These are phyloP conservation scores for Xylariaceae sp. DNA, from an alignment of 2,329 filamentous ascomycete genomes.

Conservation along the genomic window DNA sequence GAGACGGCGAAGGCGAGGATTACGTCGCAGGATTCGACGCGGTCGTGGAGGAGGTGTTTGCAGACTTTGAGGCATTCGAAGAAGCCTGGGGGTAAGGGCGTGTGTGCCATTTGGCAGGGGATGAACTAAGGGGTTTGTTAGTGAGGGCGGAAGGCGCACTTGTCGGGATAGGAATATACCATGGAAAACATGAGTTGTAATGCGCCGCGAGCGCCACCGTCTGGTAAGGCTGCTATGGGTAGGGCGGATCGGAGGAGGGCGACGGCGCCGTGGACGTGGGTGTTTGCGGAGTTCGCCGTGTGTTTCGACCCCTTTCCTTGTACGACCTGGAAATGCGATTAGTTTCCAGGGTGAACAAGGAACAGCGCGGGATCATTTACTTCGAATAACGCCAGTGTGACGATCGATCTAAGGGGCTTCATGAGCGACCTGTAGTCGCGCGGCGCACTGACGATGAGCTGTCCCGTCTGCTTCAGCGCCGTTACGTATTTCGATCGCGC, in stretches of 20 bases:
- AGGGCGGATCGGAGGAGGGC: constrained; percentile 49
- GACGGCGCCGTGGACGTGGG: constrained; percentile 55
- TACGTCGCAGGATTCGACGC: constrained; percentile 37
- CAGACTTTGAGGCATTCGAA: constrained; percentile 41
- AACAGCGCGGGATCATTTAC: constrained; percentile 37
- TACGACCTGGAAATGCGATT: constrained; percentile 27
- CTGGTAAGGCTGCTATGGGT: constrained; percentile 35
- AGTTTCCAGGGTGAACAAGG: constrained; percentile 9
- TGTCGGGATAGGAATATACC: constrained; percentile 32
- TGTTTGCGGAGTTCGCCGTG: constrained; percentile 47
- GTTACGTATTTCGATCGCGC: constrained; percentile 50
- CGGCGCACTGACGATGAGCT: constrained; percentile 36
- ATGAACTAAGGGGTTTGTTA: constrained; percentile 38
- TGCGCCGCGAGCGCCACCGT: constrained; percentile 47
- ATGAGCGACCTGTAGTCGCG: constrained; percentile 34
- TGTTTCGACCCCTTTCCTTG: constrained; percentile 43
- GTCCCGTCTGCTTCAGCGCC: constrained; percentile 45
- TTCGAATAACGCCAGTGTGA: constrained; percentile 58
- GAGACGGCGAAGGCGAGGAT: constrained; percentile 39
- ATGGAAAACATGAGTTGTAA: constrained; percentile 53
- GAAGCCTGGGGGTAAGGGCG: constrained; percentile 38
- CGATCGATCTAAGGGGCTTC: constrained; percentile 44
- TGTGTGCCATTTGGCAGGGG: constrained; percentile 38
- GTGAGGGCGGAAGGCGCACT: background rate
- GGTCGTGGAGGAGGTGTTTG: constrained; percentile 29